phyloP scores from a whole-genome alignment of 352 stramenopile genomes.

The Phytopythium boreale region DNA sequence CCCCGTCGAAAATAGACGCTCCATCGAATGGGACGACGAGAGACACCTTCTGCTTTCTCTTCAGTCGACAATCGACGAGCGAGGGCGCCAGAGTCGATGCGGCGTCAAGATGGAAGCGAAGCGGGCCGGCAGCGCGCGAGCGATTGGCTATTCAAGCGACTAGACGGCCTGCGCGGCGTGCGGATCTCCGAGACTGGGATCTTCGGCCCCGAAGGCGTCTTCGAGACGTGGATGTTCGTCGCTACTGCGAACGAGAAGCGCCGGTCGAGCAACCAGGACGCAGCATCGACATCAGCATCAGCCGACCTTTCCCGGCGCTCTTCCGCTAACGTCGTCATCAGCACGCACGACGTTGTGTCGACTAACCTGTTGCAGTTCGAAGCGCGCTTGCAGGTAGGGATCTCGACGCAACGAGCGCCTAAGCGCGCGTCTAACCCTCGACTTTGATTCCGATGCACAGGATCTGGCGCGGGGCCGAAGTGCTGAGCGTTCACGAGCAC shows the following conservation, averaged over 20 bases:
- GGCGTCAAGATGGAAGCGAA: neutral
- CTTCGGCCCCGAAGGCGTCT: conserved; percentile 38
- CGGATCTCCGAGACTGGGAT: conserved; percentile 32
- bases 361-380: conserved; percentile 39
- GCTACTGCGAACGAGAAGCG: neutral
- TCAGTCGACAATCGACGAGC: neutral
- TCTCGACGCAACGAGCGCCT: neutral
- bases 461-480: conserved; percentile 5
- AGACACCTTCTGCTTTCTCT: neutral
- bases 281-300: too few species aligned
- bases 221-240: conserved; percentile 30
- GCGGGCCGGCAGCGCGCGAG: conserved; percentile 18
- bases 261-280: conserved; percentile 11
- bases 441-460: neutral
- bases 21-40: too few species aligned
- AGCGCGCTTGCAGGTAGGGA: conserved; percentile 25
- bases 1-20: conserved; percentile 1
- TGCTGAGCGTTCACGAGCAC: neutral
- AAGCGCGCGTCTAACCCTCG: neutral
- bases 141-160: conserved; percentile 28
- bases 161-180: conserved; percentile 21
- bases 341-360: conserved; percentile 18
- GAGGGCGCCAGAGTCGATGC: neutral
- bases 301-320: neutral
- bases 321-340: neutral